Evolutionary conservation across 257 asterid genomes (phyloP), one percentile per base, ranked within the genome.

Genomic region (Ehretia macrophylla): DNA sequence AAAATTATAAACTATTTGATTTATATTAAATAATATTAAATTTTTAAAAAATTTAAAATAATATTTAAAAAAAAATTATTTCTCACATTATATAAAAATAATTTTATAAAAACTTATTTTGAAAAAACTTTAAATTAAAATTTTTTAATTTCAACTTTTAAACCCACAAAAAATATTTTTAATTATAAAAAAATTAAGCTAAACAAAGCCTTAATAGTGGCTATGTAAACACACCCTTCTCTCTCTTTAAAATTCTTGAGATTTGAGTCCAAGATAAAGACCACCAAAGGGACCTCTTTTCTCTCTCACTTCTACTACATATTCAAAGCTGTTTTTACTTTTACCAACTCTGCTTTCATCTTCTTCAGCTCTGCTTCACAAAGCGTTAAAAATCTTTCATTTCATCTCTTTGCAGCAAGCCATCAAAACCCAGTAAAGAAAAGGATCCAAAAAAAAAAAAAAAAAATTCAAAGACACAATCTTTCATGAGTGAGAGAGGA

Each of bases 401-500:
- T 46, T 60, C 56, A 10, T 55, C n/a, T 19, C 38, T 18, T 42
- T 42, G 47, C 47, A 42, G 47, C 47, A 42, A 42, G 2, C 47
- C 3, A 27, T 3, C 6, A 27, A 27, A 27, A 27, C 14, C 47
- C 47, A 60, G n/a, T n/a, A n/a, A n/a, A n/a, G n/a, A n/a, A n/a
- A n/a, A n/a, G n/a, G n/a, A n/a, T n/a, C n/a, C n/a, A n/a, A n/a
- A n/a, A n/a, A n/a, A n/a, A n/a, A n/a, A n/a, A n/a, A 20, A n/a
- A 17, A n/a, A 13, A 18, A 27, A 65, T 18, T 60, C 27, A 48
- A 58, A 68, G 61, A 37, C 17, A 12, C 54, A 63, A 45, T 51
- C 81, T 42, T 79, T 72, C 83, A 85, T 84, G 96, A 79, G 75
- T 74, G 91, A 86, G 68, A 73, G 87, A 82, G 95, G 79, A 55